Evolutionary conservation across 768 basidiomycete genomes (phyloP), one percentile per base, ranked within the genome.

Genomic region (Pleurotus salmoneostramineus): DNA sequence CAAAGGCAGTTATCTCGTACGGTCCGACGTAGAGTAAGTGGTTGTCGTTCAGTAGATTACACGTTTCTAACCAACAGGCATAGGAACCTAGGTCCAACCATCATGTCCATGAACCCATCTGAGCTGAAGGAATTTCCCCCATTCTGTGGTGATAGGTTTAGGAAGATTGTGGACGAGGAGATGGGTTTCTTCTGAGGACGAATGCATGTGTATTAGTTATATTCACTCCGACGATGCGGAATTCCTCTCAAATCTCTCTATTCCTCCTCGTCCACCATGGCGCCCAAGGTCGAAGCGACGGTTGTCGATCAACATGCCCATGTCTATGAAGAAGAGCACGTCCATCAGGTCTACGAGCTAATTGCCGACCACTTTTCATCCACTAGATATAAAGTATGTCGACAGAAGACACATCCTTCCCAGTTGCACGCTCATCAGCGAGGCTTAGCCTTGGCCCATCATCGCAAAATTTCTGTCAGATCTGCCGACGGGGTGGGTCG

Each of bases 281-380:
- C 71, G 6, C 70, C 69, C 49, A 65, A 66, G 33, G 77, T 86
- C 21, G 69, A 73, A 42, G 56, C 74, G 37, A 72, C 77, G 10
- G 64, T 69, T 6, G 65, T 87, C 36, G 69, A 77, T 40, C 77
- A 79, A 8, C 74, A 87, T 63, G 79, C 81, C 14, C 78, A 77
- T 56, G 66, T 60, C 17, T 91, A 91, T 69, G 93, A 95, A 71
- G 74, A 82, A 46, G 71, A 71, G 59, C 87, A 95, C 65, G 93
- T 96, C 1, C 93, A 96, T 66, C 72, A 75, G 0, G 79, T 96
- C 56, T 96, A 96, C 71, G 88, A 95, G 57, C 77, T 83, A 62
- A 95, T 96, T 60, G 93, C 93, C 0, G 67, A 77, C 14, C 93
- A 96, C 72, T 96, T 96, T 69, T 91, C 91, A 6, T 86, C 87